phyloP scores from a whole-genome alignment of 371 early-diverging fungal genomes.

The Cladochytrium tenue region DNA sequence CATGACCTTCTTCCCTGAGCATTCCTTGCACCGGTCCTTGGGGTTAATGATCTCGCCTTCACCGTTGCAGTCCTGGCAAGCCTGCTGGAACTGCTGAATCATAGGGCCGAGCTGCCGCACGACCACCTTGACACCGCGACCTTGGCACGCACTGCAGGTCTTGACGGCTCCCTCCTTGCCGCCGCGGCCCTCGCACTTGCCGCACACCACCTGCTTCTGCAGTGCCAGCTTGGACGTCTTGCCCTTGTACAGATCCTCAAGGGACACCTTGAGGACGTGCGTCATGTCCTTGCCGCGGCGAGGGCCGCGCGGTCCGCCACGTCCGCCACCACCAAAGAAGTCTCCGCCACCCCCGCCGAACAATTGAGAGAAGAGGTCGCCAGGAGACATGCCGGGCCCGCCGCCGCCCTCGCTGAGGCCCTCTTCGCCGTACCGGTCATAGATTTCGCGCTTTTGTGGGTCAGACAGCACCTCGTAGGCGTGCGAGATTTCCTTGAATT shows the following conservation, averaged over 20 bases:
- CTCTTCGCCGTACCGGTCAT: slow-evolving; percentile 86
- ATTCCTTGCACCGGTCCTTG: slow-evolving; percentile 85
- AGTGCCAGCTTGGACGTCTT: slow-evolving; percentile 79
- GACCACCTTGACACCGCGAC: slow-evolving; percentile 85
- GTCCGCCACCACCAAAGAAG: slow-evolving; percentile 54
- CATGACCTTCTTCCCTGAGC: slow-evolving; percentile 80
- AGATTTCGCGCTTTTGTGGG: slow-evolving; percentile 79
- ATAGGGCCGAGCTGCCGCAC: slow-evolving; percentile 95
- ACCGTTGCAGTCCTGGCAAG: slow-evolving; percentile 87
- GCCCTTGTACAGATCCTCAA: slow-evolving; percentile 89
- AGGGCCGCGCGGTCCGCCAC: slow-evolving; percentile 67
- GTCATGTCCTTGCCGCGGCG: slow-evolving; percentile 68
- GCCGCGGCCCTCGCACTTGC: slow-evolving; percentile 73
- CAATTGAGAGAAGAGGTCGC: slow-evolving; percentile 82
- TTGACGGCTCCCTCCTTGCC: slow-evolving; percentile 57
- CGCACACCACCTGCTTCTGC: slow-evolving; percentile 65
- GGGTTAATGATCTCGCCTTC: slow-evolving; percentile 84
- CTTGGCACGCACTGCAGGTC: slow-evolving; percentile 84
- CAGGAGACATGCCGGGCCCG: slow-evolving; percentile 66
- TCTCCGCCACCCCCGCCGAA: slow-evolving; percentile 74
- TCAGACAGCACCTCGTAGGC: slow-evolving; percentile 96
- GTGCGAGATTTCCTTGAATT: slow-evolving; percentile 71
- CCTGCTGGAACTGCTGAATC: slow-evolving; percentile 95
- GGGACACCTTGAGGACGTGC: slow-evolving; percentile 74
- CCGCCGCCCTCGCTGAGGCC: slow-evolving; percentile 69